These are phyloP conservation scores for Aspergillus sp. DNA, from an alignment of 2,329 filamentous ascomycete species.

Conservation along the genomic window DNA sequence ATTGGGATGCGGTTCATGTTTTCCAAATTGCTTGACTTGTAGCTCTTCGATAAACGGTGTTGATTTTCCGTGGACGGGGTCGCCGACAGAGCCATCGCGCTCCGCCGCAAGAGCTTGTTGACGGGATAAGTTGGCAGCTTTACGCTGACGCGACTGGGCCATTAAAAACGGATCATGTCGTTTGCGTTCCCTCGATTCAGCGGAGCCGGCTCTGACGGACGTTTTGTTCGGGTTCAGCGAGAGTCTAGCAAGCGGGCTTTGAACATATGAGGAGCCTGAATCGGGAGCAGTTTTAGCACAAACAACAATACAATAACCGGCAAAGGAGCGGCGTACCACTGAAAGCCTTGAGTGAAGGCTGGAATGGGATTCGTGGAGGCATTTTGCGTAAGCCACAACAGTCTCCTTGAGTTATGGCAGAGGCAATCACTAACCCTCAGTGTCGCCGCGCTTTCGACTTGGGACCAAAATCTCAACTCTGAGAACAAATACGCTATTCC, in stretches of 20 bases:
- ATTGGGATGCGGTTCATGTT: slow-evolving; percentile 59
- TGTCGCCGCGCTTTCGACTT: background rate
- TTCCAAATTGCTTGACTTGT: slow-evolving; percentile 21
- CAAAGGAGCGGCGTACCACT: slow-evolving; percentile 52
- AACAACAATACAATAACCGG: slow-evolving; percentile 15
- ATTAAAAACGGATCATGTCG: slow-evolving; percentile 79
- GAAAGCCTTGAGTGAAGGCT: slow-evolving; percentile 60
- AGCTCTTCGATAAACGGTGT: slow-evolving; percentile 71
- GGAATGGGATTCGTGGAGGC: slow-evolving; percentile 65
- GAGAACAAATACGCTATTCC: slow-evolving; percentile 30
- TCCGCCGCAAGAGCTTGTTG: slow-evolving; percentile 67
- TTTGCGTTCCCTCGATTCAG: slow-evolving; percentile 63
- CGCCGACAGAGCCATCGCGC: slow-evolving; percentile 66
- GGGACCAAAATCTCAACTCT: slow-evolving; percentile 26
- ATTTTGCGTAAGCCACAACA: slow-evolving; percentile 49
- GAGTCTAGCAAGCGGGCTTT: slow-evolving; percentile 51
- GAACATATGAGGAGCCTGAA: slow-evolving; percentile 30
- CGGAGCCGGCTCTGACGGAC: slow-evolving; percentile 65
- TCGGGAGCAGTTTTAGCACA: slow-evolving; percentile 1
- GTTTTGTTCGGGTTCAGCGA: slow-evolving; percentile 51
- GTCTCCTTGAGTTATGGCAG: background rate
- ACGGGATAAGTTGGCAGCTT: slow-evolving; percentile 76
- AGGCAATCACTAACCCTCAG: background rate
- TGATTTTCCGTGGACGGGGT: slow-evolving; percentile 73
- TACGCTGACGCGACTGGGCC: slow-evolving; percentile 78